Evolutionary conservation across 2,329 filamentous ascomycete genomes (phyloP), one percentile per base, ranked within the genome.

Genomic region (Leptographium wingfieldii): DNA sequence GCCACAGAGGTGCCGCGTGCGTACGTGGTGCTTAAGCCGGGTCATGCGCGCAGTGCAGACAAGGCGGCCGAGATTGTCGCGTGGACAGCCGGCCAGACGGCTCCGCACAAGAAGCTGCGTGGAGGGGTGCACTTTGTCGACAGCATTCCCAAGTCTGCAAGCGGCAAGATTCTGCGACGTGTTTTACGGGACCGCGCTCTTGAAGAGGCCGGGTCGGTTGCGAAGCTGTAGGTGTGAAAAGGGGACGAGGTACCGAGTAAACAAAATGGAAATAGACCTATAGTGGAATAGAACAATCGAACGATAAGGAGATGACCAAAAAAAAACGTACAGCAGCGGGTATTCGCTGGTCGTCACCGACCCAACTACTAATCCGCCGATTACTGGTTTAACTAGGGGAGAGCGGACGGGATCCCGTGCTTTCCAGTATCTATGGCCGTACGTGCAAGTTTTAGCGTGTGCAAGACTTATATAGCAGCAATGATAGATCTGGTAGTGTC

Each of bases 121-220:
- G 87, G 87, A 0, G 87, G 87, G 1, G 80, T 91, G n/a, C 72
- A 78, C 12, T 88, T 90, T 67, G 74, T 87, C 4, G 79, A 86
- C 40, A 74, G 74, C 14, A 84, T 91, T 38, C 86, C 87, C n/a
- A 90, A 88, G 74, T 88, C 87, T 62, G 79, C 83, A 2, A 77
- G 75, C 52, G 77, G 77, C 1, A 79, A 79, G 70, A 76, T 79
- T 46, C 64, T 79, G 57, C 69, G 77, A 25, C 67, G 76, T 56
- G 61, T 77, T 48, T 67, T 78, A 68, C 71, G 73, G 56, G 74
- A 77, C 38, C 70, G 64, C 60, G 69, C 65, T 52, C 75, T 71
- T 66, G 69, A 74, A 14, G 72, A 73, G 64, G 65, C 66, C n/a
- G 67, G 71, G 68, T 63, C 73, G 5, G 16, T 46, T 19, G 43